phyloP scores from a whole-genome alignment of 495 filamentous ascomycete genomes.

The Hypoxylon intermedium region DNA sequence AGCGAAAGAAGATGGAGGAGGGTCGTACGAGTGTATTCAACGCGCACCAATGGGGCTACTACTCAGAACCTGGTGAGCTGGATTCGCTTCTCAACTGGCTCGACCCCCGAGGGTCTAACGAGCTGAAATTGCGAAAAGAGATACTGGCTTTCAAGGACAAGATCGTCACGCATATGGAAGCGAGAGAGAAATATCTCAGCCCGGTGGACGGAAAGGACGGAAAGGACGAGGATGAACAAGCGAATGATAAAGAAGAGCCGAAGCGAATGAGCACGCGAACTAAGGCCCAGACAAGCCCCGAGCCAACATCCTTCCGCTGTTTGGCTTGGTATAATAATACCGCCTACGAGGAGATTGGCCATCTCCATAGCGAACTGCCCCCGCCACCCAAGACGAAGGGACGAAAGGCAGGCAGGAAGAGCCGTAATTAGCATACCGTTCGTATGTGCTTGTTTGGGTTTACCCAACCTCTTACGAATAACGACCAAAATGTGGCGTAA shows the following conservation, averaged over 20 bases:
- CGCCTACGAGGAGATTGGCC: conserved; percentile 76
- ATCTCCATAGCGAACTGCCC: conserved; percentile 81
- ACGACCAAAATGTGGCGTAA: no score
- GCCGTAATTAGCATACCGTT: conserved; percentile 21
- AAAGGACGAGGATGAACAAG: conserved; percentile 61
- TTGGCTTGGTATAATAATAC: conserved; percentile 82
- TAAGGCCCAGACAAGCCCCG: conserved; percentile 66
- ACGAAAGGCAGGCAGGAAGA: conserved; percentile 35
- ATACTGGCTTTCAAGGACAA: conserved; percentile 76
- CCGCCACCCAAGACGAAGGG: conserved; percentile 57
- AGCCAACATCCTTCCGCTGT: conserved; percentile 67
- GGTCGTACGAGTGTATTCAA: conserved; percentile 77
- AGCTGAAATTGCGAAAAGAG: conserved; percentile 85
- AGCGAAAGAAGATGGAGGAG: conserved; percentile 87
- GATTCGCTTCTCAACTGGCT: conserved; percentile 86
- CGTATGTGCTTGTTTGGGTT: not conserved
- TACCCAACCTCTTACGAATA: not conserved
- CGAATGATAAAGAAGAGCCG: conserved; percentile 56
- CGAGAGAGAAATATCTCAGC: conserved; percentile 73
- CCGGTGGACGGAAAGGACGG: conserved; percentile 50
- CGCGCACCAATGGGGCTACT: conserved; percentile 89
- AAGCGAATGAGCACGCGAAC: conserved; percentile 80
- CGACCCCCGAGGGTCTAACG: conserved; percentile 81
- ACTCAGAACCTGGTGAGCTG: conserved; percentile 76
- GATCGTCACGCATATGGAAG: conserved; percentile 81